Evolutionary conservation across 768 basidiomycete species (phyloP).

Genomic region (Termitomyces titanicus): DNA sequence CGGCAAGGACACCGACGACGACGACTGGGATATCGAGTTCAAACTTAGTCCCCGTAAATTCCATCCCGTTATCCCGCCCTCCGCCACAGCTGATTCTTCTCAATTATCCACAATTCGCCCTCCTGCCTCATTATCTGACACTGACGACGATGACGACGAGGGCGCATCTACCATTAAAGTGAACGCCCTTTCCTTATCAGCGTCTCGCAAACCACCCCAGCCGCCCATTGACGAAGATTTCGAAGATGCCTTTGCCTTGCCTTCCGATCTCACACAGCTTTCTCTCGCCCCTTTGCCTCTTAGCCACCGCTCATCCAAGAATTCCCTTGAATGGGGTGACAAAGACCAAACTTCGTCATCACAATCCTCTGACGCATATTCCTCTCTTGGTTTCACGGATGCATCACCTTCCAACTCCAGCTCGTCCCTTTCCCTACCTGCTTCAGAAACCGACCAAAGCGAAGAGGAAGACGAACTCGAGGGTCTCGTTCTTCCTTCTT

Average conservation of each 20-base stretch:
- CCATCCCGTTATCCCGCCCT: constrained; percentile 33
- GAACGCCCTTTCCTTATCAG: constrained; percentile 42
- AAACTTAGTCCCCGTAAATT: constrained; percentile 56
- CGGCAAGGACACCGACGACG: constrained; percentile 63
- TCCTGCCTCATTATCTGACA: constrained; percentile 43
- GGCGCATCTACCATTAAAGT: constrained; percentile 84
- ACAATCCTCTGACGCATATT: constrained; percentile 86
- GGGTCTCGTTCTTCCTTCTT: constrained; percentile 73
- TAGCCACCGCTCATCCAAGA: constrained; percentile 76
- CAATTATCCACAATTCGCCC: constrained; percentile 65
- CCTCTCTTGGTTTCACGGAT: constrained; percentile 72
- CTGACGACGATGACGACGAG: constrained; percentile 70
- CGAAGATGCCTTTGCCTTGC: constrained; percentile 79
- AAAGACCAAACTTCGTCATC: constrained; percentile 80
- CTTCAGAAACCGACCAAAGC: constrained; percentile 70
- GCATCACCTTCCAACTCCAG: constrained; percentile 67
- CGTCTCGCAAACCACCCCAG: constrained; percentile 29
- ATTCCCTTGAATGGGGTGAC: constrained; percentile 83
- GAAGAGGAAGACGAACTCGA: constrained; percentile 75
- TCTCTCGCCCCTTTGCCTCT: constrained; percentile 78
- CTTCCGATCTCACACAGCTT: constrained; percentile 75
- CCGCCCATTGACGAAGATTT: constrained; percentile 70
- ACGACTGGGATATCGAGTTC: constrained; percentile 84
- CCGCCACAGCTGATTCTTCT: constrained; percentile 35
- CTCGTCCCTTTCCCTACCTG: constrained; percentile 61